Conservation (phyloP, 495 filamentous ascomycete genomes). For the Aspergillus kassunensis region DNA sequence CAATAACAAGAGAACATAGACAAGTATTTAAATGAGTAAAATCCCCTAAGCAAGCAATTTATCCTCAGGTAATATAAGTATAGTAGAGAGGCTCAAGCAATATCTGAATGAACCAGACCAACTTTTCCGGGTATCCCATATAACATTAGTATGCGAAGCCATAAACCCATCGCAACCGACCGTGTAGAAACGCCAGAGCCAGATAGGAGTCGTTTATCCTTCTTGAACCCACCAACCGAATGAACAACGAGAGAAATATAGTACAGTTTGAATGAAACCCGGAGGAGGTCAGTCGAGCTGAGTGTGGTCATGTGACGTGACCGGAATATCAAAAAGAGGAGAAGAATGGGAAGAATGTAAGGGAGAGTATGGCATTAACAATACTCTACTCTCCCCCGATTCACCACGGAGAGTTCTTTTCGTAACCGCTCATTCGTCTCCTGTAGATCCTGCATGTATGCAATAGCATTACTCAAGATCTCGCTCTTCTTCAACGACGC, state of each 20-base stretch:
- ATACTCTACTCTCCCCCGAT: constrained; percentile 16
- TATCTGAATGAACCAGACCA: neutral
- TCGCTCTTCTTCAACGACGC: constrained; percentile 47
- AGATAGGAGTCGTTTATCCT: neutral
- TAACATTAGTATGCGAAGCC: too few species aligned
- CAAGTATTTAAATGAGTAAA: too few species aligned
- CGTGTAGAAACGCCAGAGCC: neutral
- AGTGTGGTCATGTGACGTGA: too few species aligned
- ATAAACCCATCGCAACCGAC: neutral
- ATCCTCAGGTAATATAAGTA: neutral
- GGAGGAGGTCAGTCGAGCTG: neutral
- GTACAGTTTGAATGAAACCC: neutral
- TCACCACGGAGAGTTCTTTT: constrained; percentile 36
- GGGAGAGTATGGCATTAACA: neutral
- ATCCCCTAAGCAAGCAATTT: too few species aligned
- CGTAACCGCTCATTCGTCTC: constrained; percentile 37
- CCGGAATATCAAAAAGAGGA: neutral
- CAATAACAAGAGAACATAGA: too few species aligned
- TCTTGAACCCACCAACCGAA: neutral
- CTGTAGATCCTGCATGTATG: constrained; percentile 59
- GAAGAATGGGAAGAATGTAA: neutral
- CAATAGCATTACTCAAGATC: constrained; percentile 64
- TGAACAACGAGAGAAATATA: neutral
- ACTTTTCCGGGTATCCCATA: constrained; percentile 8
- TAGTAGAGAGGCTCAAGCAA: neutral